Evolutionary conservation across 768 basidiomycete species (phyloP), one percentile per base, ranked within the genome.

Genomic region (Collybiopsis confluens): DNA sequence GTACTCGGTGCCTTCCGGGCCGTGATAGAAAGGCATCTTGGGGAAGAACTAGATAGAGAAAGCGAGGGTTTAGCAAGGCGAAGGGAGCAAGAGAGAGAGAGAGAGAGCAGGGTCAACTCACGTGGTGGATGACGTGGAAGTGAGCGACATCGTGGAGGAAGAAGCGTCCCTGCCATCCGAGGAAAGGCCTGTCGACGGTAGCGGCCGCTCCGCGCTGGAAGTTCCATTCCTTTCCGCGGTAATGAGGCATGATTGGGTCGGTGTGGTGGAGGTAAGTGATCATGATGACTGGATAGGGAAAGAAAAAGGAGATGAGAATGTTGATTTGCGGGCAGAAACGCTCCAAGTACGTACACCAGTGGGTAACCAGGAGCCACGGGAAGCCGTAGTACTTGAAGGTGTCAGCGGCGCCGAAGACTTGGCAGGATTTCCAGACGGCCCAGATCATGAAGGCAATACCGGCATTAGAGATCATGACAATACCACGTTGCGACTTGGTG

Each of bases 111-210:
- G 26, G 11, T 8, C 10, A 21, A 67, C 74, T 51, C 62, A 76
- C 78, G 61, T 85, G 83, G 60, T 85, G 83, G 40, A 83, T 69
- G 54, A 84, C 82, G 63, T 86, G 84, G 61, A 70, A 82, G 60
- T 84, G 82, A 2, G 81, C 79, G 15, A 85, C 80, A 59, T 81
- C 79, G 59, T 84, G 82, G n/a, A 85, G 68, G 72, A 84, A 84
- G 71, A 84, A 84, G 20, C 79, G 73, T 2, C 83, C 83, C 63
- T 80, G 78, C 81, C 80, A 83, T 10, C 82, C 82, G 13, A 85
- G 69, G 64, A 84, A 76, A 55, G 73, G 59, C 30, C 81, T 68
- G 62, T 85, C 82, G 23, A 84, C 73, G 1, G 83, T 84, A 2
- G 81, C 77, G 27, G 80, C 78, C 23, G 82, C 83, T 1, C 83